Evolutionary conservation across 768 basidiomycete species (phyloP), one percentile per base, ranked within the genome.

Genomic region (Calvatia gigantea): DNA sequence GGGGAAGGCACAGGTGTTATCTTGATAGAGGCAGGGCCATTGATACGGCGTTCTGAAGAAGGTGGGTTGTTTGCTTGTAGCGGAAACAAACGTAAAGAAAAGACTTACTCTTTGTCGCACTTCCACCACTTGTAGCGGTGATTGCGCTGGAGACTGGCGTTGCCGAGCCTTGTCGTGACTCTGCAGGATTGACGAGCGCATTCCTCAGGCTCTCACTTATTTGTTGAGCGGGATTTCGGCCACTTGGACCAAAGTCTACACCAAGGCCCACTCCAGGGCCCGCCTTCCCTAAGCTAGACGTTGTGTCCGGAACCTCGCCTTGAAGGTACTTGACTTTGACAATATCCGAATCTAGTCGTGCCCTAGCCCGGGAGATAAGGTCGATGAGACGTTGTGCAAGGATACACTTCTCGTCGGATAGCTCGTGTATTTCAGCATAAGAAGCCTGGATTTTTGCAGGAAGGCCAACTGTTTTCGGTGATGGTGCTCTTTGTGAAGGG

Each of bases 301-400:
- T 41, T 19, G 45, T n/a, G 54, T 77, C 75, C 8, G 70, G 67
- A 4, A 69, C 49, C 56, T 80, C 80, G 31, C 80, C 80, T 58
- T 79, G 78, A 19, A 82, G 63, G 15, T 74, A 69, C 42, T 75
- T 65, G 27, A 80, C 78, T 61, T 74, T 74, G 46, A 65, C 64
- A 19, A 84, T 69, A 61, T 84, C 82, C 2, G 71, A 66, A 58
- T 82, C 81, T 11, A 84, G 75, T 39, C 77, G 71, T 12, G 75
- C 70, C 42, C 75, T 75, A 25, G 81, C 78, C 32, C 75, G 69
- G 2, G 68, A 70, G 29, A 83, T 69, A 33, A 82, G 72, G 32
- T 80, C 77, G 28, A 81, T 73, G 23, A 83, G 68, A 12, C 74
- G 72, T 58, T 81, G 72, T 0, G 80, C 75, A 11, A 81, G 73